Conservation (phyloP, 2,329 filamentous ascomycete genomes). For the Phialophora verrucosa region DNA sequence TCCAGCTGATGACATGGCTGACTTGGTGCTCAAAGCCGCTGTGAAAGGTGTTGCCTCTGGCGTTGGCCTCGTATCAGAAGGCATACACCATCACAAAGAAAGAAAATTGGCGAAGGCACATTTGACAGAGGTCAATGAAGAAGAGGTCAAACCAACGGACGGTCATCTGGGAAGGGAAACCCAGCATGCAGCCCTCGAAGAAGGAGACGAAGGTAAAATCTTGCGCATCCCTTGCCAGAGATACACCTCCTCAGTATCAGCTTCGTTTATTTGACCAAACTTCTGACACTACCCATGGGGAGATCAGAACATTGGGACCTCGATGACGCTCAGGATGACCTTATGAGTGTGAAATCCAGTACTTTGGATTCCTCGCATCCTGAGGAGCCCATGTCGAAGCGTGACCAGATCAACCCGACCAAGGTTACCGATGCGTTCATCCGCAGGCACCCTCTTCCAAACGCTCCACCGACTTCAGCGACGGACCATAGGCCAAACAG, state of each 20-base stretch:
- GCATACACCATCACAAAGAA: conserved; percentile 19
- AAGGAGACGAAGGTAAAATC: background rate
- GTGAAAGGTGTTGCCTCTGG: conserved; percentile 21
- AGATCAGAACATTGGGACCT: conserved; percentile 24
- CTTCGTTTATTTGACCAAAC: background rate
- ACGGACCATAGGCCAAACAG: background rate
- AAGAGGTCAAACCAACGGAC: background rate
- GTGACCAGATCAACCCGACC: conserved; percentile 15
- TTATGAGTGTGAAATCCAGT: conserved; percentile 3
- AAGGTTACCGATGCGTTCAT: conserved; percentile 18
- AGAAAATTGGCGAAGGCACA: conserved; percentile 13
- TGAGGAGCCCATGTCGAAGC: conserved; percentile 7
- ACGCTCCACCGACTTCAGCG: background rate
- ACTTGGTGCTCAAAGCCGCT: conserved; percentile 1
- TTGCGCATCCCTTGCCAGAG: too few species aligned
- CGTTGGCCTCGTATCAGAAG: conserved; percentile 22
- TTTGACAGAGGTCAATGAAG: background rate
- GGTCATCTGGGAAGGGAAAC: background rate
- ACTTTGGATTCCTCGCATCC: background rate
- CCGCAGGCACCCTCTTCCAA: conserved; percentile 7
- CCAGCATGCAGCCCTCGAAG: background rate
- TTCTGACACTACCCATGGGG: background rate
- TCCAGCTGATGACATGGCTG: conserved; percentile 5
- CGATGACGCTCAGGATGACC: conserved; percentile 22
- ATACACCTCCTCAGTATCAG: too few species aligned